Evolutionary conservation across 495 filamentous ascomycete species (phyloP), one percentile per base, ranked within the genome.

Genomic region (Copromyces sp.): DNA sequence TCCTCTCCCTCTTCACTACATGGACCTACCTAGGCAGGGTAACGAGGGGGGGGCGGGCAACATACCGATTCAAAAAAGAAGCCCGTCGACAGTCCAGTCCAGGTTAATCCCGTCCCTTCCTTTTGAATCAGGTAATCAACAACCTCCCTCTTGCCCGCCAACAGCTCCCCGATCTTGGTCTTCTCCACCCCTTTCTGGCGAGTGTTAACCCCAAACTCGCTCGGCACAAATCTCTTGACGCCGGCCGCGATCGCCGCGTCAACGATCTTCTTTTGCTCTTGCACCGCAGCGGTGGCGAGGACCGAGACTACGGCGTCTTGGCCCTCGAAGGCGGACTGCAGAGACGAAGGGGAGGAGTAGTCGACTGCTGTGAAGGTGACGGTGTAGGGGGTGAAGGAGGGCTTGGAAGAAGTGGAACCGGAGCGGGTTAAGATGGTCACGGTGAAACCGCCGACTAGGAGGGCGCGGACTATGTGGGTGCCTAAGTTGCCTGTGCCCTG

Each of bases 211-310:
- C 90, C 91, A 72, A 88, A 93, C 73, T 91, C 89, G 12, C 86
- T 87, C 0, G 90, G 90, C 59, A 92, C 82, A 74, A 90, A 90
- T 38, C 90, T 85, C 77, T 85, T 82, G 3, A 92, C 88, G 16
- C 86, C 84, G 1, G 87, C 89, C 0, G 83, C 83, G 20, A 88
- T 77, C 0, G 89, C 85, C 3, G 90, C 91, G 70, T 92, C 89
- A 14, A 92, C 84, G 35, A 90, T 81, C 0, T 76, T 71, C 9
- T 78, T 78, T 72, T 91, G 88, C 0, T 74, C 75, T 1, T 74
- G 72, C 24, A 88, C 42, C 0, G 77, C 81, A 0, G 74, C 65
- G 5, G 78, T 74, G 17, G 79, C 81, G 5, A 91, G 75, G 4
- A 84, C 74, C 32, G 86, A 89, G 40, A 92, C 82, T 2, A 90